Base-by-base conservation (phyloP, 805 yeast genomes). In the Metschnikowia lachancei region DNA sequence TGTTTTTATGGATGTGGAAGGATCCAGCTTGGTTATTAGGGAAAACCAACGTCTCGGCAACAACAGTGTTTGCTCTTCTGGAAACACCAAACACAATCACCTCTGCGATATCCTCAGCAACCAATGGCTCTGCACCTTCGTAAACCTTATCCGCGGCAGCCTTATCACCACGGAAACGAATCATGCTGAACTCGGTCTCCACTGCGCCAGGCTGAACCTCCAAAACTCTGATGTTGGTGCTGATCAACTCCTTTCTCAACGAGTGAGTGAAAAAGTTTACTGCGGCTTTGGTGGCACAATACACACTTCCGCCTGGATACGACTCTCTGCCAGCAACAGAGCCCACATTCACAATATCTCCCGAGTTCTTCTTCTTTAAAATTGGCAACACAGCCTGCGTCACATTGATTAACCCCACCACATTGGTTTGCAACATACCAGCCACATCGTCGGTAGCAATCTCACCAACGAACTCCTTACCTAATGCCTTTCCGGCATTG, bases 161-260 rank as follows among this genome's bases (percentile, higher is more conserved):
- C 39, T 52, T 39, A 47, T 68, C 72, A 29, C 74, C 73, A 24
- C 61, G 49, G 52, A 58, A 63, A 41, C 74, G 60, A 32, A 69
- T 70, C 32, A 62, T 46, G 16, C 69, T 63, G 45, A 69, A 69
- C 53, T 69, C 74, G 20, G 74, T 69, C 47, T 61, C 61, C 3
- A 69, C 74, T 11, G 70, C 70, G 46, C 74, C 74, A 1, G 74
- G 73, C 47, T 65, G 70, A 18, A 69, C 67, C 56, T 69, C 73
- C 52, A 69, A 47, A 13, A 69, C 70, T 46, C 74, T 59, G 40
- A 69, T 65, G 17, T 53, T 56, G 14, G 74, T 67, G 52, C 55
- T 57, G 45, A 69, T 64, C 48, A 64, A 56, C 50, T 69, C 74
- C 50, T 67, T 67, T 47, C 74, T 60, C 52, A 69, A 66, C 2